These are phyloP conservation scores for Candida vaughaniae DNA, from an alignment of 805 yeast genomes.

Conservation along the genomic window DNA sequence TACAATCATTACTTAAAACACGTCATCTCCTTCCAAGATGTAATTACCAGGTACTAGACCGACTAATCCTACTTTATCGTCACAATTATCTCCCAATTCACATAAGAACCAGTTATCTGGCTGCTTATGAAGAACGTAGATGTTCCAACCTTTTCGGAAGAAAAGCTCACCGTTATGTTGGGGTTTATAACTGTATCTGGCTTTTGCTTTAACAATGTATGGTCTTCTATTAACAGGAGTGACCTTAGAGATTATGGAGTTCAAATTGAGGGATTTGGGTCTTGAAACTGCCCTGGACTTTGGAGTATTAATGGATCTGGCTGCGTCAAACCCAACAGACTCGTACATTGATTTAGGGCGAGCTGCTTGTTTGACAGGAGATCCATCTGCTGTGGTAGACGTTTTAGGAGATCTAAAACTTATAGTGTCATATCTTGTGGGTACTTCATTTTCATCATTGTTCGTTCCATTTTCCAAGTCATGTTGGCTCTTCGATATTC, in stretches of 20 bases:
- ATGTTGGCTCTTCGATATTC: conserved; percentile 18
- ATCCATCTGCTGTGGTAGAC: conserved; percentile 6
- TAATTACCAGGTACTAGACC: conserved; percentile 47
- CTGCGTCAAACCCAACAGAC: conserved; percentile 11
- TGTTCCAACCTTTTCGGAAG: conserved; percentile 41
- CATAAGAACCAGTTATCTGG: conserved; percentile 47
- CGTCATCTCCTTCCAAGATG: conserved; percentile 28
- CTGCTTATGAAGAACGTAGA: conserved; percentile 42
- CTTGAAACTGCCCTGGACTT: conserved; percentile 26
- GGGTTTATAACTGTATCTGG: conserved; percentile 39
- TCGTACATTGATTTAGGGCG: conserved; percentile 30
- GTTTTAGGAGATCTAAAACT: conserved; percentile 14
- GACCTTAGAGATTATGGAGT: conserved; percentile 22
- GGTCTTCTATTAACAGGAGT: conserved; percentile 33
- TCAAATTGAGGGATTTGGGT: conserved; percentile 34
- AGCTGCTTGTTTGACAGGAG: conserved; percentile 9
- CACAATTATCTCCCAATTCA: conserved; percentile 37
- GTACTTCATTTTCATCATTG: conserved; percentile 37
- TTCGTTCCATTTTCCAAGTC: conserved; percentile 7
- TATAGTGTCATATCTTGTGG: conserved; percentile 26
- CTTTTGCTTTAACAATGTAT: conserved; percentile 35
- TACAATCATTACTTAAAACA: conserved; percentile 5
- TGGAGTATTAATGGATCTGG: conserved; percentile 9
- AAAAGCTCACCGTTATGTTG: conserved; percentile 41
- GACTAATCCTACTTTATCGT: conserved; percentile 29